Conservation (phyloP, 208 protist genomes). For the Leptomonas seymouri region DNA sequence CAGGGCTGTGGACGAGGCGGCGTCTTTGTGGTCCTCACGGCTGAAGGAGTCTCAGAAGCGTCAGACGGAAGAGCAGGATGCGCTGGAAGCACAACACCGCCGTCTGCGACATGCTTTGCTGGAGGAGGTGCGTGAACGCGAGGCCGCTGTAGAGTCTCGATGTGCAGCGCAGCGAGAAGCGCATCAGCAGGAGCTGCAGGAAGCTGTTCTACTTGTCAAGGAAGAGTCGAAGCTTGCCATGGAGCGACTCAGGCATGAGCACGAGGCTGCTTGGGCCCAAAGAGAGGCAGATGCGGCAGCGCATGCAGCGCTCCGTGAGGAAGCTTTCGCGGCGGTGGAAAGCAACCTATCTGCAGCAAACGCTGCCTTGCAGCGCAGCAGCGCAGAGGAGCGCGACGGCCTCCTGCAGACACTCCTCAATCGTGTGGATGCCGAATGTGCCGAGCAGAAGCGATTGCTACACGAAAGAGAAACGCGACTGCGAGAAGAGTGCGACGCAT, state of each 20-base stretch:
- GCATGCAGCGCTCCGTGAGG: conserved; percentile 20
- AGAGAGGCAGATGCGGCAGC: background rate
- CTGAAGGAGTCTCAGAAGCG: conserved; percentile 15
- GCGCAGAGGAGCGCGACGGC: background rate
- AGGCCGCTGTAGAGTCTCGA: conserved; percentile 30
- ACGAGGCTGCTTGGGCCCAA: background rate
- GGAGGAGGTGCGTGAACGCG: conserved; percentile 27
- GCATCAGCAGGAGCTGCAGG: conserved; percentile 31
- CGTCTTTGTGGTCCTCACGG: conserved; percentile 12
- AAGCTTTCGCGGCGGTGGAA: conserved; percentile 26
- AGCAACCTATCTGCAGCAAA: conserved; percentile 2
- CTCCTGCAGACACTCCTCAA: conserved; percentile 7
- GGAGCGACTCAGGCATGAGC: conserved; percentile 17
- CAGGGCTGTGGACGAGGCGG: conserved; percentile 12
- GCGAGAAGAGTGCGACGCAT: conserved; percentile 5
- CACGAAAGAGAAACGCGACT: conserved; percentile 9
- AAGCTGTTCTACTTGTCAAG: conserved; percentile 17
- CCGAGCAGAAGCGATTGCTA: conserved; percentile 13
- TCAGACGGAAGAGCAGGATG: conserved; percentile 9
- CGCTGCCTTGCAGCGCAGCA: conserved; percentile 8
- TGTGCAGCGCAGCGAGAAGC: conserved; percentile 24
- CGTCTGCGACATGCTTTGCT: conserved; percentile 21
- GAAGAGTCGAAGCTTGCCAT: conserved; percentile 24
- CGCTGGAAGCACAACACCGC: conserved; percentile 30
- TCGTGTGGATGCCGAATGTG: conserved; percentile 15